Percentiles rank a stretch among this genome's conserved stretches.
These are phyloP conservation scores for Candida coleopterorum DNA, from an alignment of 805 yeast species.

Conservation along the genomic window DNA sequence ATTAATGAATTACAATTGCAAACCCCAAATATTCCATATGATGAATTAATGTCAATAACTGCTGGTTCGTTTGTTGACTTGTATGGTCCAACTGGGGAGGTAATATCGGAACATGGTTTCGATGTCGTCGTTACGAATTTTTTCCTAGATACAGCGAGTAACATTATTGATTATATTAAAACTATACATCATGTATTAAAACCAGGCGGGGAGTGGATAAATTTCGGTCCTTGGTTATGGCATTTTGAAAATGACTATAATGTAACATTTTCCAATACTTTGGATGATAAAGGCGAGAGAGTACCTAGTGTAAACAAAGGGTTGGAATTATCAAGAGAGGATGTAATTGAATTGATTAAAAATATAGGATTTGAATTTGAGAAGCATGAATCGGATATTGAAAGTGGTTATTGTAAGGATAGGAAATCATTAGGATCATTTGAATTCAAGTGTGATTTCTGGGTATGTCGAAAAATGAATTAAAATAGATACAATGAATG, in stretches of 20 bases:
- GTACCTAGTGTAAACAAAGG: constrained; percentile 44
- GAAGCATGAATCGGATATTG: constrained; percentile 39
- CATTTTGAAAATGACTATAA: constrained; percentile 56
- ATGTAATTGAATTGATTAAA: constrained; percentile 43
- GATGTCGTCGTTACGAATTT: constrained; percentile 51
- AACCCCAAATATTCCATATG: constrained; percentile 38
- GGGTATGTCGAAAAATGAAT: constrained; percentile 49
- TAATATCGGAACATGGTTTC: constrained; percentile 33
- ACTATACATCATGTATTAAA: constrained; percentile 44
- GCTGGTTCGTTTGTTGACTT: constrained; percentile 71
- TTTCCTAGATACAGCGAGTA: constrained; percentile 61
- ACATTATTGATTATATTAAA: constrained; percentile 52
- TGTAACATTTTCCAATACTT: constrained; percentile 13
- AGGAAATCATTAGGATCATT: constrained; percentile 47
- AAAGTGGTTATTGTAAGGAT: constrained; percentile 53
- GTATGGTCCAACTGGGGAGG: constrained; percentile 45
- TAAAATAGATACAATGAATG: background rate
- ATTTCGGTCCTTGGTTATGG: constrained; percentile 69
- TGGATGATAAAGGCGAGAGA: constrained; percentile 16
- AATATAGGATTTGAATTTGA: constrained; percentile 48
- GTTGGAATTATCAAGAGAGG: constrained; percentile 55
- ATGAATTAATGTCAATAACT: constrained; percentile 60
- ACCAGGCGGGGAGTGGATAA: constrained; percentile 51
- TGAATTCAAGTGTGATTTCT: constrained; percentile 59
- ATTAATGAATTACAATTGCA: constrained; percentile 23